These are phyloP conservation scores for Dioscorea cayenensis DNA, from an alignment of 116 monocot genomes.

Conservation along the genomic window DNA sequence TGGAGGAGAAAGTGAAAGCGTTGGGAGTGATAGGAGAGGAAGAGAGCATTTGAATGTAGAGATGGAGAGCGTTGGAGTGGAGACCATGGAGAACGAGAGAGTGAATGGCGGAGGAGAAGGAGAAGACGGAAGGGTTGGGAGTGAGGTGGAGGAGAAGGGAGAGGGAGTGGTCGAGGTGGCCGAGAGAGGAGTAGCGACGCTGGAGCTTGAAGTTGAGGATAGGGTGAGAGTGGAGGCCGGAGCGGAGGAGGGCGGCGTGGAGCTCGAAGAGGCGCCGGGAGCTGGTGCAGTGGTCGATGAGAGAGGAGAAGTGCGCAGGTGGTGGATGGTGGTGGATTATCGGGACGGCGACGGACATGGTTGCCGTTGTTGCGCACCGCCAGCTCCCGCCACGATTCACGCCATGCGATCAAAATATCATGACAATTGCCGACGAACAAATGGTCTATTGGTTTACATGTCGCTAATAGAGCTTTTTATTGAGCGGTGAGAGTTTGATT, in stretches of 20 bases:
- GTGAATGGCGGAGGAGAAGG: slow-evolving; percentile 56
- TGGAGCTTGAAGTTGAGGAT: slow-evolving; percentile 64
- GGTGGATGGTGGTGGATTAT: neutral
- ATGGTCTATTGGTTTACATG: too few species aligned
- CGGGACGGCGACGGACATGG: neutral
- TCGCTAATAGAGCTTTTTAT: too few species aligned
- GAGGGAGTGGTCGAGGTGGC: slow-evolving; percentile 31
- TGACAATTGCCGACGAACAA: too few species aligned
- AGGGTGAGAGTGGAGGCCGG: slow-evolving; percentile 32
- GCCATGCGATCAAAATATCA: too few species aligned
- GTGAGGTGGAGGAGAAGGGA: slow-evolving; percentile 54
- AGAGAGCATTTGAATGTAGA: slow-evolving; percentile 42
- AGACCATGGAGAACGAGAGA: slow-evolving; percentile 36
- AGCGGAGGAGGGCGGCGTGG: slow-evolving; percentile 56
- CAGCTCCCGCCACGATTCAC: too few species aligned
- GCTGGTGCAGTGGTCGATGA: slow-evolving; percentile 25
- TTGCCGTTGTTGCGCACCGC: too few species aligned
- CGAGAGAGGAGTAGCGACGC: slow-evolving; percentile 44
- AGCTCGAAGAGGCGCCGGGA: slow-evolving; percentile 28
- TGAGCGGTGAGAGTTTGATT: too few species aligned
- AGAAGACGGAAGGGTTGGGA: slow-evolving; percentile 37
- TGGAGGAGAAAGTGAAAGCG: slow-evolving; percentile 49
- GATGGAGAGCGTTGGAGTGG: slow-evolving; percentile 35
- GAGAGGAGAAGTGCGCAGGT: slow-evolving; percentile 1
- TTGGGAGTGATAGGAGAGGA: slow-evolving; percentile 31